Conservation (phyloP, 441 rosid species). For the Brassica hybrid region DNA sequence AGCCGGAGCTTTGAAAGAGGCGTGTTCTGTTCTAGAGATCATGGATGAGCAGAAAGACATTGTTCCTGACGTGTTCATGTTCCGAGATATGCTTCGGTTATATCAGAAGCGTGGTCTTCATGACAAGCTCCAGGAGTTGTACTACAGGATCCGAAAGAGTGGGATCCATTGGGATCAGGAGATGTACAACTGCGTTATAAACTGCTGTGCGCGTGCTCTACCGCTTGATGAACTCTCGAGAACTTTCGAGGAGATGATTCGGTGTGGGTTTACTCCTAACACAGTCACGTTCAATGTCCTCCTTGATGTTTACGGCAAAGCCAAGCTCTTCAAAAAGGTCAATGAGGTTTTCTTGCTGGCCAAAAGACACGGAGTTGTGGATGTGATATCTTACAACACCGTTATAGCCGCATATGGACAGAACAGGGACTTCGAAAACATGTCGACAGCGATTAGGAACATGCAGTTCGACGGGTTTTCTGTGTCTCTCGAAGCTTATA, state of each 20-base stretch:
- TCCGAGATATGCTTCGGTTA: conserved; percentile 83
- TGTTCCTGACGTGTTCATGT: conserved; percentile 74
- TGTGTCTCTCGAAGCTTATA: conserved; percentile 90
- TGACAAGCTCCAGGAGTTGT: conserved; percentile 57
- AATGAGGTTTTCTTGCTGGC: conserved; percentile 66
- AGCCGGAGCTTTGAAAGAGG: conserved; percentile 75
- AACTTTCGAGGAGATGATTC: conserved; percentile 77
- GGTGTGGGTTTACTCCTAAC: conserved; percentile 66
- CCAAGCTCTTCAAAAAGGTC: conserved; percentile 74
- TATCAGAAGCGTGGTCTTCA: conserved; percentile 71
- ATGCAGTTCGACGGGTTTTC: conserved; percentile 92
- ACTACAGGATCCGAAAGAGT: conserved; percentile 63
- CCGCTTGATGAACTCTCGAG: conserved; percentile 78
- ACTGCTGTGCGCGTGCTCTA: conserved; percentile 86
- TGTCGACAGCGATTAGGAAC: conserved; percentile 65
- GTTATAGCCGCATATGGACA: conserved; percentile 77
- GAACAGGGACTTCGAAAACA: conserved; percentile 57
- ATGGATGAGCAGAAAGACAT: conserved; percentile 68
- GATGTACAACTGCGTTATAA: conserved; percentile 79
- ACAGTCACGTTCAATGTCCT: conserved; percentile 73
- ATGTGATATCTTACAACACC: conserved; percentile 86
- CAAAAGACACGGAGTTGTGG: conserved; percentile 65
- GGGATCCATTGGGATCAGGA: conserved; percentile 86
- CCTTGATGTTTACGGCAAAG: conserved; percentile 85
- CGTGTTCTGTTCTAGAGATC: conserved; percentile 68